phyloP scores from a whole-genome alignment of 2,329 filamentous ascomycete genomes.

The Helminthosporium solani region DNA sequence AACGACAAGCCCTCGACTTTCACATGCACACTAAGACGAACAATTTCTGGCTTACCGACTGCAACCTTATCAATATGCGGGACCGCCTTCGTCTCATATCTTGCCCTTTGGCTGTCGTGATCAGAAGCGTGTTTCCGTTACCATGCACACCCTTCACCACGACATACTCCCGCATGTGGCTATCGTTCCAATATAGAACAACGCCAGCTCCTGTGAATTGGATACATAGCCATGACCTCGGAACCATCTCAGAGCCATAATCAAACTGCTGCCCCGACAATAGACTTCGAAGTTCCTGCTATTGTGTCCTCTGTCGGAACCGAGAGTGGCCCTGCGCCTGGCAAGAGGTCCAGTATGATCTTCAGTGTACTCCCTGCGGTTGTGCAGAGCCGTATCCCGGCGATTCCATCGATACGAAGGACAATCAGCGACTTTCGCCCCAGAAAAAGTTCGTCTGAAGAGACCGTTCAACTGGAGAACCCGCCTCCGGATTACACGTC shows the following conservation, averaged over 20 bases:
- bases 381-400: constrained; percentile 54
- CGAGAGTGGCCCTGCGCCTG: not conserved
- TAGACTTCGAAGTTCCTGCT: not conserved
- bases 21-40: not conserved
- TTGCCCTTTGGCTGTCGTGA: not conserved
- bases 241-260: not conserved
- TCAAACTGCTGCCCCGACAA: not conserved
- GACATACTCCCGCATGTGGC: not conserved
- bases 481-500: constrained; percentile 43
- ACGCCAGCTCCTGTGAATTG: not conserved
- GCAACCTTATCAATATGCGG: not conserved
- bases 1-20: not conserved
- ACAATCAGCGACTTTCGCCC: constrained; percentile 32
- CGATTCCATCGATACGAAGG: constrained; percentile 51
- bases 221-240: not conserved
- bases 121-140: not conserved
- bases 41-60: not conserved
- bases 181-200: not conserved
- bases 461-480: constrained; percentile 26
- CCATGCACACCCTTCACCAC: not conserved
- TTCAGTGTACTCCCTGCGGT: constrained; percentile 57
- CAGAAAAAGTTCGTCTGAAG: constrained; percentile 19
- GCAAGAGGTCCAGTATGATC: constrained; percentile 47
- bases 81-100: not conserved
- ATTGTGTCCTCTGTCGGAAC: not conserved